Base-by-base conservation (phyloP, 2,329 filamentous ascomycete genomes). In the Aureobasidium sp. region DNA sequence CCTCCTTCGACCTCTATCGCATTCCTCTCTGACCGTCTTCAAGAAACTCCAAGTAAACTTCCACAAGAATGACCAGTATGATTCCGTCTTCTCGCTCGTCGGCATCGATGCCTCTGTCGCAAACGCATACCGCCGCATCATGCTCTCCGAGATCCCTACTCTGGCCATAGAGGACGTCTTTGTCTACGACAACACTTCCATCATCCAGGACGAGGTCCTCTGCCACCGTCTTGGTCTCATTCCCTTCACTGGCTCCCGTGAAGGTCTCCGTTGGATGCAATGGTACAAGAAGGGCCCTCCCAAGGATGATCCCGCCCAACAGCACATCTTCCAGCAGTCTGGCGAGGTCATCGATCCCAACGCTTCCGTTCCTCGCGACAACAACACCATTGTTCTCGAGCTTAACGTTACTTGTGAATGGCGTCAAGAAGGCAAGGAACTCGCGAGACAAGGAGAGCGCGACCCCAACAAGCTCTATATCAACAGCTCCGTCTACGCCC, bases 161-260 rank as follows among this genome's bases (percentile, higher is more conserved):
- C 83, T 99, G 49, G 94, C 95, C 68, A 92, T 99, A 70, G 94
- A 99, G 80, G 87, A 86, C 65, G 90, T 96, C 73, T 99, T 89
- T 78, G 87, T 97, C 66, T 84, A 90, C 73, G 95, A 97, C 80
- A 99, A 99, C 80, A 97, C 93, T 56, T 96, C 91, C 5, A 91
- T 99, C 39, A 94, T 99, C 70, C 93, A 97, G 75, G 94, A 99
- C 73, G 94, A 99, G 79, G 93, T 99, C 5, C 86, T 99, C 57
- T 88, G 92, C 17, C 90, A 94, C 74, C 84, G 94, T 48, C 81
- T 99, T 36, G 94, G 94, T 63, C 84, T 99, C 49, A 88, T 99
- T 61, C 94, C 95, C 20, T 87, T 99, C 68, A 88, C 87, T 67
- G 94, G 90, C 67, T 84, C 86, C 64, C 84, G 87, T 66, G 82